Percentiles rank a stretch among this genome's conserved stretches.
phyloP scores from a whole-genome alignment of 2,329 filamentous ascomycete genomes.

The Verticillium albo-atrum region DNA sequence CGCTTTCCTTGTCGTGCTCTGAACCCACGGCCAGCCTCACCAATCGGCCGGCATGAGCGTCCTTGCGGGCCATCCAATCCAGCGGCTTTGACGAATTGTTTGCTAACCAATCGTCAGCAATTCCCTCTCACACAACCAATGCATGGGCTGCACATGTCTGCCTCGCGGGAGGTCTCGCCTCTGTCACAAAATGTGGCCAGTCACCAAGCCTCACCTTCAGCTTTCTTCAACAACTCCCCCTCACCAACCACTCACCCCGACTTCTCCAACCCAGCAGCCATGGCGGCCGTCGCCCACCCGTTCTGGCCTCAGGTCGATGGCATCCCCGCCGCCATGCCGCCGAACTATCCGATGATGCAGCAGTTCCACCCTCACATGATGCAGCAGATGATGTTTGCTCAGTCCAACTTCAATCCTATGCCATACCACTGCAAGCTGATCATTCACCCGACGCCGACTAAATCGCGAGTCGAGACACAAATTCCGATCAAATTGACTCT shows the following conservation, averaged over 20 bases:
- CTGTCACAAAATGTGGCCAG: slow-evolving; percentile 44
- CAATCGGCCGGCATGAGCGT: not conserved
- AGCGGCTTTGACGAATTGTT: not conserved
- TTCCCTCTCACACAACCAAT: slow-evolving; percentile 46
- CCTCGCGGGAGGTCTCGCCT: slow-evolving; percentile 51
- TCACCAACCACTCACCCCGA: slow-evolving; percentile 40
- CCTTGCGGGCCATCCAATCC: not conserved
- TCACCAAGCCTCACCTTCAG: slow-evolving; percentile 47
- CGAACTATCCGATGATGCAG: slow-evolving; percentile 5
- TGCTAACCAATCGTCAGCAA: slow-evolving; percentile 32
- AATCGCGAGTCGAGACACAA: slow-evolving; percentile 94
- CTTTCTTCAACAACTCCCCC: slow-evolving; percentile 41
- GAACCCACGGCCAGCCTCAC: not conserved
- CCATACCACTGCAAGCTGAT: slow-evolving; percentile 39
- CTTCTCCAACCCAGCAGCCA: slow-evolving; percentile 18
- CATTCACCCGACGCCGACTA: slow-evolving; percentile 65
- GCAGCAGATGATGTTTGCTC: slow-evolving; percentile 21
- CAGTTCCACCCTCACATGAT: slow-evolving; percentile 19
- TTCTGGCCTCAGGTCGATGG: slow-evolving; percentile 14
- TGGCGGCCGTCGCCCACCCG: slow-evolving; percentile 19
- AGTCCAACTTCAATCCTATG: slow-evolving; percentile 22
- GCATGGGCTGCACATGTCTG: slow-evolving; percentile 40
- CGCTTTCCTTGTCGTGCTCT: not conserved
- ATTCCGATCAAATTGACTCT: slow-evolving; percentile 83
- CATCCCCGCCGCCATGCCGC: not conserved